phyloP scores from a whole-genome alignment of 78 protist species.

The Anaeramoeba flamelloides region DNA sequence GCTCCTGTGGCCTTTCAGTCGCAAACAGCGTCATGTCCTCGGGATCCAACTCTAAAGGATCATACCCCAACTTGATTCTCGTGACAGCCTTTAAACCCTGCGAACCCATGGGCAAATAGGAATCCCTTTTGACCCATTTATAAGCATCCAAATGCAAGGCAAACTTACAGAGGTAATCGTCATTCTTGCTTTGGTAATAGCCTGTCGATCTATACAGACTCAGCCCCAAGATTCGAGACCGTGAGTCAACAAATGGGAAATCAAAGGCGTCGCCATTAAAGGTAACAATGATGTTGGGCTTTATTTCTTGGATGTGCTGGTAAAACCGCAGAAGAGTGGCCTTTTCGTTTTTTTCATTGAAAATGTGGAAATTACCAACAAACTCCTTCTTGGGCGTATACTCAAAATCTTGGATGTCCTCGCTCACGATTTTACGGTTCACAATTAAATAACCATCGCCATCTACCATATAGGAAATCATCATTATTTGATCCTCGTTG shows the following conservation, averaged over 20 bases:
- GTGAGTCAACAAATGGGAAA: conserved; percentile 88
- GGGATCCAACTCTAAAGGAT: conserved; percentile 93
- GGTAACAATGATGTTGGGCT: conserved; percentile 76
- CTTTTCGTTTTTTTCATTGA: conserved; percentile 60
- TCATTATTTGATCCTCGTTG: conserved; percentile 59
- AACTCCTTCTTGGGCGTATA: conserved; percentile 83
- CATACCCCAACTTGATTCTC: conserved; percentile 78
- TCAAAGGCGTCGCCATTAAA: conserved; percentile 98
- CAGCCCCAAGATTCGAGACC: conserved; percentile 49
- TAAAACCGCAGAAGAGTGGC: background rate
- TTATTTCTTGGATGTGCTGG: background rate
- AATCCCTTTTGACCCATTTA: conserved; percentile 97
- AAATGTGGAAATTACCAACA: conserved; percentile 66
- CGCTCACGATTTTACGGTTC: conserved; percentile 78
- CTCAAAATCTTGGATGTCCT: conserved; percentile 80
- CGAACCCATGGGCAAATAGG: conserved; percentile 92
- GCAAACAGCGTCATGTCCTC: conserved; percentile 88
- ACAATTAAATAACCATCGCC: conserved; percentile 74
- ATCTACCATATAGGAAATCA: conserved; percentile 97
- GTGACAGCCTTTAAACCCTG: conserved; percentile 65
- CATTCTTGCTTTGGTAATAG: conserved; percentile 9
- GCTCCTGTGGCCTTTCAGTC: conserved; percentile 34
- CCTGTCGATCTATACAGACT: conserved; percentile 19
- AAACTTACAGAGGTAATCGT: conserved; percentile 31
- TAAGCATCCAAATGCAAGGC: conserved; percentile 79